phyloP scores from a whole-genome alignment of 1,139 yeast genomes.

The Zygosaccharomyces pseudobailii region DNA sequence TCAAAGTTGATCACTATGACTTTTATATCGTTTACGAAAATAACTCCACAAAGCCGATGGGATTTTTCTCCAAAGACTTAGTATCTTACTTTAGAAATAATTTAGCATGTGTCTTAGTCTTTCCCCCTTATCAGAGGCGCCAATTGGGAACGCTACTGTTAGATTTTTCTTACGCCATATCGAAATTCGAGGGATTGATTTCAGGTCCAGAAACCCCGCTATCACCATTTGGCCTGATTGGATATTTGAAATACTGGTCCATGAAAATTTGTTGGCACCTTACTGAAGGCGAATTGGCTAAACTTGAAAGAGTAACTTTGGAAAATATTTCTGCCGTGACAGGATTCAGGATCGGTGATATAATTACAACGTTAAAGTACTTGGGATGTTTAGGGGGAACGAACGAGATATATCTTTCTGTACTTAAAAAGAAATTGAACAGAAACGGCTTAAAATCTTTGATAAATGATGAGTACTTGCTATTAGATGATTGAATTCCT shows the following conservation, averaged over 20 bases:
- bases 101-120: conserved; percentile 82
- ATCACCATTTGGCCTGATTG: conserved; percentile 70
- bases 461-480: conserved; percentile 26
- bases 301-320: conserved; percentile 39
- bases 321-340: conserved; percentile 52
- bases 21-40: conserved; percentile 67
- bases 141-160: conserved; percentile 75
- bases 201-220: conserved; percentile 94
- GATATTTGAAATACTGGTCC: conserved; percentile 80
- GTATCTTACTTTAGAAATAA: conserved; percentile 82
- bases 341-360: conserved; percentile 68
- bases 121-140: conserved; percentile 85
- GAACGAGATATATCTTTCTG: conserved; percentile 18
- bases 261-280: conserved; percentile 43
- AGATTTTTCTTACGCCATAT: conserved; percentile 74
- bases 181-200: conserved; percentile 48
- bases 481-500: conserved; percentile 23
- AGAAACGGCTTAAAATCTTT: conserved; percentile 15
- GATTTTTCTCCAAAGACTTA: conserved; percentile 86
- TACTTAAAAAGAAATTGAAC: conserved; percentile 15
- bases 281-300: conserved; percentile 37
- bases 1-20: conserved; percentile 71
- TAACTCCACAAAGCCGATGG: conserved; percentile 55
- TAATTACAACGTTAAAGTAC: conserved; percentile 56
- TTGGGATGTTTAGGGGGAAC: conserved; percentile 46